Base-by-base conservation (phyloP, 148 eudicot genomes). In the Agrostemma githago region DNA sequence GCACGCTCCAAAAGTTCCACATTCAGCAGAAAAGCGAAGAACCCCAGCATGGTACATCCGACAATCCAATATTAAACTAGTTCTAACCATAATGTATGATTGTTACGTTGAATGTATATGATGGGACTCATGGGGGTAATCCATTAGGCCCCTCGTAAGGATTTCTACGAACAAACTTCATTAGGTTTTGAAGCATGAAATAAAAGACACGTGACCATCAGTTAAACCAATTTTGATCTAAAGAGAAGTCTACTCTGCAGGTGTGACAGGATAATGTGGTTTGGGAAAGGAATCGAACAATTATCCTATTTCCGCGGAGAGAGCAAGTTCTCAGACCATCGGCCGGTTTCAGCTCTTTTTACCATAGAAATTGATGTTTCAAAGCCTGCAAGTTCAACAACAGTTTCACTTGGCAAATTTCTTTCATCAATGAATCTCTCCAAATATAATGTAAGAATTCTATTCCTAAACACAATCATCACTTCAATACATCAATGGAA, bases 261-360 rank as follows among this genome's bases (percentile, higher is more conserved):
- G 98, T 90, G 98, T 86, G 98, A 93, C 85, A 86, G 98, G 85
- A 93, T 93, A 56, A 74, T 93, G 70, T 93, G 98, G 96, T 75
- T 82, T 26, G 98, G 98, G 20, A 83, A 89, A 81, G 94, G 98
- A 80, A 84, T 89, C 76, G 81, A 86, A 58, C 96, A 90, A 80
- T 86, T 87, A 42, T 84, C 84, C 68, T 93, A 93, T 83, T 79
- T 85, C 20, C 88, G 96, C 21, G 86, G 93, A 54, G 96, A 89
- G 77, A 90, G 89, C 74, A 89, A 88, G 80, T 93, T 90, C 84
- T 93, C 98, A 5, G 98, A 93, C 77, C 98, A 93, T 72, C 84
- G 98, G n/a, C 98, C 98, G 53, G 96, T 93, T 66, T 90, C 93
- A 68, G 88, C 92, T 68, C 88, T 93, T 66, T 93, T 93, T 79